Percentiles rank a stretch among this genome's conserved stretches.
Conservation (phyloP, 352 stramenopile genomes). For the Phytopythium delawarense region DNA sequence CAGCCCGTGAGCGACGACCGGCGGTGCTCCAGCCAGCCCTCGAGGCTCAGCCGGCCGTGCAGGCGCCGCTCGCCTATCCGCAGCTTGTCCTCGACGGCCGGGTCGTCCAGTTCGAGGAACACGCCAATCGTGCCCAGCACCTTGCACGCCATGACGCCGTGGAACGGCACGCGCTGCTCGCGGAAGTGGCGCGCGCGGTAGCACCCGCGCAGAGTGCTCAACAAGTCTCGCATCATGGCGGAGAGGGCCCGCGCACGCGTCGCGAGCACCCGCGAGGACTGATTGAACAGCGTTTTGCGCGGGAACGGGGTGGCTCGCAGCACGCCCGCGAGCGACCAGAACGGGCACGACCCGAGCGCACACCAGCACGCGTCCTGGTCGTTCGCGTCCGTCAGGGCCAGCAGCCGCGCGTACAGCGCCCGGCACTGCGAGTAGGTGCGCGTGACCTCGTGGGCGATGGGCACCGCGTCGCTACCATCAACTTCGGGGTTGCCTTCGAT, state of each 20-base stretch:
- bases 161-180: slow-evolving; percentile 13
- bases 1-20: background rate
- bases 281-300: slow-evolving; percentile 42
- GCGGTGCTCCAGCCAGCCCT: slow-evolving; percentile 41
- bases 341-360: slow-evolving; percentile 47
- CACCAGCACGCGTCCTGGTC: slow-evolving; percentile 41
- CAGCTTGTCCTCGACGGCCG: slow-evolving; percentile 18
- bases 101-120: slow-evolving; percentile 33
- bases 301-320: slow-evolving; percentile 48
- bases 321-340: slow-evolving; percentile 46
- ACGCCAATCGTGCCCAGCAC: slow-evolving; percentile 27
- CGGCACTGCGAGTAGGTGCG: slow-evolving; percentile 58
- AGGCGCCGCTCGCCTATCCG: slow-evolving; percentile 17
- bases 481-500: background rate
- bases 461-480: slow-evolving; percentile 10
- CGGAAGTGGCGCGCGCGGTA: slow-evolving; percentile 30
- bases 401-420: slow-evolving; percentile 36
- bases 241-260: slow-evolving; percentile 21
- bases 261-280: slow-evolving; percentile 29
- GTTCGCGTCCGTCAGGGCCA: slow-evolving; percentile 33
- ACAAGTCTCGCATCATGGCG: slow-evolving; percentile 24
- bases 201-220: slow-evolving; percentile 25
- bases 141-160: slow-evolving; percentile 23
- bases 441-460: slow-evolving; percentile 35
- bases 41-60: slow-evolving; percentile 30